Evolutionary conservation across 208 protist species (phyloP), one percentile per base, ranked within the genome.

Genomic region (Trypanosoma scelopori): DNA sequence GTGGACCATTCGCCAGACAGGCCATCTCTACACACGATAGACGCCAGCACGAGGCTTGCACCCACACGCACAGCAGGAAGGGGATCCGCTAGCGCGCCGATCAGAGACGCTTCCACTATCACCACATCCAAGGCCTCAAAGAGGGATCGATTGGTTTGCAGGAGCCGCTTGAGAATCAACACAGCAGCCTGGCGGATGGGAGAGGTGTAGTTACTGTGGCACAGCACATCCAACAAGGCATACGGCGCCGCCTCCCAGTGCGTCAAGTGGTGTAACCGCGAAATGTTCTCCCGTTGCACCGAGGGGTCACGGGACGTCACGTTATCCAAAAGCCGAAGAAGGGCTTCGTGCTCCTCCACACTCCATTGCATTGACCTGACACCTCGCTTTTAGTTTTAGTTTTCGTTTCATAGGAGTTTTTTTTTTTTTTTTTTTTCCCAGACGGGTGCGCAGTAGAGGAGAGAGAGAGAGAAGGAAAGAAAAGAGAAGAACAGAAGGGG

Each of bases 271-370:
- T 76, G 53, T 20, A 81, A 27, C 52, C 76, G 64, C n/a, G 56
- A 55, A 16, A 79, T 55, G 41, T 82, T 79, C 18, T 35, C 66
- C 20, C 46, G 42, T 48, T 82, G 80, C 18, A 75, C 69, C 12
- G 50, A 39, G 0, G 71, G 62, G 48, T 82, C 69, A 39, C 67
- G 64, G 25, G 55, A 76, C 5, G 70, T 75, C 46, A 85, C 66
- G 57, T 71, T 56, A 0, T 41, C 48, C 46, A 85, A 63, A 46
- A 85, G 75, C 32, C 43, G 55, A 5, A 71, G 48, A 16, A 82
- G 65, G 27, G 70, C 47, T 23, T 71, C 58, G 64, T 79, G 64
- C 59, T 81, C 49, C 46, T 61, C 59, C 22, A 49, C 46, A 45
- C 53, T 69, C 75, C 75, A 78, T 37, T 75, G 67, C 45, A 53